A percentile compares a stretch with the other conserved stretches of the same genome.
phyloP scores from a whole-genome alignment of 2,329 filamentous ascomycete genomes.

The Penicillium brasilianum region DNA sequence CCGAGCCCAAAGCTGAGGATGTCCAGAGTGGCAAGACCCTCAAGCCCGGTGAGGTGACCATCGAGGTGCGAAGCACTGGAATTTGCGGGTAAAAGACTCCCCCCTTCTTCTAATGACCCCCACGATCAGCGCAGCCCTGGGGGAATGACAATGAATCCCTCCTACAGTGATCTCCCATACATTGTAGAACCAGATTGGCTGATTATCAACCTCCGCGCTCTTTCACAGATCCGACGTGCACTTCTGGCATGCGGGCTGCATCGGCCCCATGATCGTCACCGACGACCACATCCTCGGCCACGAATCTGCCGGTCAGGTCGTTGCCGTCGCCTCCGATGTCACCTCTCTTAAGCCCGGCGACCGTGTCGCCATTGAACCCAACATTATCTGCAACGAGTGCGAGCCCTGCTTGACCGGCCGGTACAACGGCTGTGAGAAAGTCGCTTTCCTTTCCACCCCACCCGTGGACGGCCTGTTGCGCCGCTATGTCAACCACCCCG shows the following conservation, averaged over 20 bases:
- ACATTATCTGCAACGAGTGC: slow-evolving; percentile 88
- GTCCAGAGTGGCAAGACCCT: slow-evolving; percentile 71
- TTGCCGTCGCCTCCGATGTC: slow-evolving; percentile 76
- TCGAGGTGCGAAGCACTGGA: slow-evolving; percentile 90
- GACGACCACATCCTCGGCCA: slow-evolving; percentile 92
- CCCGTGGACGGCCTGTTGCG: slow-evolving; percentile 85
- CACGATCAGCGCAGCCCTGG: too few relatives aligned
- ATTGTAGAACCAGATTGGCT: not conserved
- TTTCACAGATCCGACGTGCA: slow-evolving; percentile 82
- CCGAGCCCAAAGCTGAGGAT: slow-evolving; percentile 75
- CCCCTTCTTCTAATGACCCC: not conserved
- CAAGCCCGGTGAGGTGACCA: slow-evolving; percentile 80
- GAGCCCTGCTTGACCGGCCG: slow-evolving; percentile 89
- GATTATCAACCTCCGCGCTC: not conserved
- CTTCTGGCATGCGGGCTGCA: slow-evolving; percentile 95
- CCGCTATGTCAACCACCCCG: slow-evolving; percentile 93
- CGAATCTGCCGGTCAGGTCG: slow-evolving; percentile 79
- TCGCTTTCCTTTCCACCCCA: slow-evolving; percentile 87
- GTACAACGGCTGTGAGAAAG: slow-evolving; percentile 91
- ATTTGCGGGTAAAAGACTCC: slow-evolving; percentile 77
- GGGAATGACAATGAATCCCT: not conserved
- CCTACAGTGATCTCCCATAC: not conserved
- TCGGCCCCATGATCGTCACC: slow-evolving; percentile 92
- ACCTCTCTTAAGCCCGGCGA: slow-evolving; percentile 80
- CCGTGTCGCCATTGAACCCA: slow-evolving; percentile 91